Percentiles rank a stretch among this genome's conserved stretches.
Conservation (phyloP, 805 yeast species). For the Nakazawaea molendinolei region DNA sequence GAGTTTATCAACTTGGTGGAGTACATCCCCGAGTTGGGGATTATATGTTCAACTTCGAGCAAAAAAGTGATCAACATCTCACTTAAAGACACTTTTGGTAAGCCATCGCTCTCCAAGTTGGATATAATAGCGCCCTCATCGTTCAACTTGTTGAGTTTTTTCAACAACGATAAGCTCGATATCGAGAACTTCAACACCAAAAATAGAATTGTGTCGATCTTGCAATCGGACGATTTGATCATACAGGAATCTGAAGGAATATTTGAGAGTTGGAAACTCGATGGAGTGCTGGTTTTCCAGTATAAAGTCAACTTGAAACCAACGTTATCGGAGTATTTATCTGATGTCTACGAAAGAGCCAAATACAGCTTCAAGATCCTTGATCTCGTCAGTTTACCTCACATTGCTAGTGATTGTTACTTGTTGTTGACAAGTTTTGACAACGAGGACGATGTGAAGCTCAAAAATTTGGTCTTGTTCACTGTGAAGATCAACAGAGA, state of each 20-base stretch:
- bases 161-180: conserved; percentile 13
- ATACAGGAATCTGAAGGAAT: conserved; percentile 41
- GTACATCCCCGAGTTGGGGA: conserved; percentile 68
- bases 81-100: conserved; percentile 64
- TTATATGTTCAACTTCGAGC: conserved; percentile 60
- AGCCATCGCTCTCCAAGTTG: conserved; percentile 30
- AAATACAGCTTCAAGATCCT: conserved; percentile 44
- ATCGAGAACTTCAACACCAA: conserved; percentile 16
- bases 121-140: conserved; percentile 18
- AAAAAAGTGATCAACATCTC: conserved; percentile 60
- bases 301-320: conserved; percentile 22
- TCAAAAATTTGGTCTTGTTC: conserved; percentile 39
- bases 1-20: conserved; percentile 55
- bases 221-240: conserved; percentile 34
- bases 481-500: conserved; percentile 45
- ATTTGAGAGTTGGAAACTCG: conserved; percentile 27
- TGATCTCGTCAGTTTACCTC: conserved; percentile 50
- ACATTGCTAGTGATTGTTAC: conserved; percentile 33
- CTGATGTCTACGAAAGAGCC: conserved; percentile 43
- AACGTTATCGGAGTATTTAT: conserved; percentile 13
- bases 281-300: conserved; percentile 22
- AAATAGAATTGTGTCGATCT: conserved; percentile 49
- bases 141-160: conserved; percentile 16
- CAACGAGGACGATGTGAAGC: conserved; percentile 21
- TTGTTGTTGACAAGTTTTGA: conserved; percentile 43